Conservation (phyloP, 1,139 yeast genomes). For the Meyerozyma smithsonii region DNA sequence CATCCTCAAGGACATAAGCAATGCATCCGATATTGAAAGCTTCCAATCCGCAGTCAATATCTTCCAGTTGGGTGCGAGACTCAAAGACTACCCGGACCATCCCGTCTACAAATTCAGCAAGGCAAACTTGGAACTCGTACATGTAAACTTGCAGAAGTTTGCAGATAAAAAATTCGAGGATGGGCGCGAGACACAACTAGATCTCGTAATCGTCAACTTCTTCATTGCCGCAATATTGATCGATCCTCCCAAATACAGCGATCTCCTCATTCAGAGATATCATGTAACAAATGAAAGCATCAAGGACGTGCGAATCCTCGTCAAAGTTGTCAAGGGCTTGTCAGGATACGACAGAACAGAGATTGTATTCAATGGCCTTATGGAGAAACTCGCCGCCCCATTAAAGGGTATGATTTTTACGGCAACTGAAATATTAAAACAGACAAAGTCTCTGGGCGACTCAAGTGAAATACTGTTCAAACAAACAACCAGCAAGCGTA, state of each 20-base stretch:
- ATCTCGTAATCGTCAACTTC: conserved; percentile 31
- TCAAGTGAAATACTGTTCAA: neutral
- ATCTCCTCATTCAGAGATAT: conserved; percentile 21
- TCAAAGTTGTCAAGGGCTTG: conserved; percentile 36
- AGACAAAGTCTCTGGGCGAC: conserved; percentile 1
- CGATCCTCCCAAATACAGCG: conserved; percentile 31
- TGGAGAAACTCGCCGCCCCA: conserved; percentile 18
- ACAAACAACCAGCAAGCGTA: neutral
- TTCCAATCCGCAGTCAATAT: conserved; percentile 41
- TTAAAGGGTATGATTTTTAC: conserved; percentile 29
- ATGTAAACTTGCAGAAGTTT: conserved; percentile 20
- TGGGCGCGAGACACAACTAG: conserved; percentile 12
- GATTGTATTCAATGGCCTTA: conserved; percentile 19
- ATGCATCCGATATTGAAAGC: conserved; percentile 36
- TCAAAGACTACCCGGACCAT: conserved; percentile 24
- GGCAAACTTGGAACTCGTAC: conserved; percentile 34
- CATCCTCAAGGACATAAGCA: conserved; percentile 31
- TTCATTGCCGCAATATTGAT: conserved; percentile 41
- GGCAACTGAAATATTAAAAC: conserved; percentile 25
- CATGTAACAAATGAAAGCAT: conserved; percentile 24
- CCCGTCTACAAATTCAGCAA: conserved; percentile 42
- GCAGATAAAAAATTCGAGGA: conserved; percentile 7
- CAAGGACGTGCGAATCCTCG: conserved; percentile 26
- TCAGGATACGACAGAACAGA: conserved; percentile 26
- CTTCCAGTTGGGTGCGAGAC: conserved; percentile 38